Evolutionary conservation across 2,329 filamentous ascomycete genomes (phyloP).

Genomic region (Paramyrothecium sp.): DNA sequence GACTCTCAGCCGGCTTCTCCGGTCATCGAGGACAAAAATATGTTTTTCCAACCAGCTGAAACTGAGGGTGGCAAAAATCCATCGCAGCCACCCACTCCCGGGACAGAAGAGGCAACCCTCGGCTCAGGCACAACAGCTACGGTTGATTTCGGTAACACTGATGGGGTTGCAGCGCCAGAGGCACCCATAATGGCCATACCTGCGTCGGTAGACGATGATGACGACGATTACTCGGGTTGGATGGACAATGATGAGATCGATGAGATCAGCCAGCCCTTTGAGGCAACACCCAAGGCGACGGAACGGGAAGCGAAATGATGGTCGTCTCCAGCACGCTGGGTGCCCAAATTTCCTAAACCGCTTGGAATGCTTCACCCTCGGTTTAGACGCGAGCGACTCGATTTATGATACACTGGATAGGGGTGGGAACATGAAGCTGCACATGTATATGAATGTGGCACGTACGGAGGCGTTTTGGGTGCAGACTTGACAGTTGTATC

Average conservation of each 20-base stretch:
- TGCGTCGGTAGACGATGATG: conserved; percentile 19
- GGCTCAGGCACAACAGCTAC: conserved; percentile 13
- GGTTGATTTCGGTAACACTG: conserved; percentile 3
- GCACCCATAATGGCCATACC: conserved; percentile 13
- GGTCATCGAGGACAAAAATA: conserved; percentile 29
- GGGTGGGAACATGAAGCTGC: too few relatives aligned
- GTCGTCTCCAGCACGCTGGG: neutral
- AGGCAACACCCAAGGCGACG: neutral
- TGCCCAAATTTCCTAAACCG: too few relatives aligned
- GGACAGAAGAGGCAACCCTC: conserved; percentile 4
- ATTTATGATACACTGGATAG: too few relatives aligned
- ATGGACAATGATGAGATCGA: conserved; percentile 26
- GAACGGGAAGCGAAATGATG: neutral
- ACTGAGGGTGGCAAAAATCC: conserved; percentile 6
- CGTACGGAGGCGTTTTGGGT: too few relatives aligned
- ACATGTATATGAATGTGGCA: too few relatives aligned
- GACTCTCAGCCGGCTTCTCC: conserved; percentile 61
- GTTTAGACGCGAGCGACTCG: too few relatives aligned
- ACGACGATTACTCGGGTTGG: conserved; percentile 35
- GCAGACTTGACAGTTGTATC: too few relatives aligned
- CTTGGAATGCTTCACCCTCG: too few relatives aligned
- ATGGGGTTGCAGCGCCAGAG: neutral
- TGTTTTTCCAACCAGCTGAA: conserved; percentile 9
- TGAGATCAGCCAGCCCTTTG: conserved; percentile 5
- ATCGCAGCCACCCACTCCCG: too few relatives aligned